Conservation (phyloP, 208 protist species). For the Leptomonas pyrrhocoris region DNA sequence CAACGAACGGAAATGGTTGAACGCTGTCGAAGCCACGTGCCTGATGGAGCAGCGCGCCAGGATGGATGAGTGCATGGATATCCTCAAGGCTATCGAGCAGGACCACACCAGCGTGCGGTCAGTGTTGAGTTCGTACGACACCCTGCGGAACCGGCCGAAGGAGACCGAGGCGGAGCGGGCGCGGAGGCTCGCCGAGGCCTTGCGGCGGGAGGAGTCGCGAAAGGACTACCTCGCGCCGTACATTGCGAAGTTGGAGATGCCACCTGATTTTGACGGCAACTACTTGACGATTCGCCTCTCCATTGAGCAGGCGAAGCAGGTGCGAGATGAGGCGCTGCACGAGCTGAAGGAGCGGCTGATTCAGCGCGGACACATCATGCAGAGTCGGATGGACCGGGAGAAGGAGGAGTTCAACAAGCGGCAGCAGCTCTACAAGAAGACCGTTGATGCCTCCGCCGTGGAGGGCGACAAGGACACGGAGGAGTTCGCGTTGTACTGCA, state of each 20-base stretch:
- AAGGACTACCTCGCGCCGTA: conserved; percentile 92
- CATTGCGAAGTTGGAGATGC: conserved; percentile 83
- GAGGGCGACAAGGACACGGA: conserved; percentile 78
- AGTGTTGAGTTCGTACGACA: conserved; percentile 83
- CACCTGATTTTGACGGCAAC: conserved; percentile 70
- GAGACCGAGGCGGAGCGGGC: conserved; percentile 84
- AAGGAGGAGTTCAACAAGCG: conserved; percentile 84
- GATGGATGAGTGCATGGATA: conserved; percentile 62
- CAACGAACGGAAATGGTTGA: conserved; percentile 86
- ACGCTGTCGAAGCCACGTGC: conserved; percentile 59
- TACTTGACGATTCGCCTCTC: conserved; percentile 73
- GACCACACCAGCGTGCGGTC: conserved; percentile 46
- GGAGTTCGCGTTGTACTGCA: conserved; percentile 86
- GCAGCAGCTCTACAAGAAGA: conserved; percentile 81
- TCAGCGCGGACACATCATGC: conserved; percentile 91
- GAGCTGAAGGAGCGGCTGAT: conserved; percentile 92
- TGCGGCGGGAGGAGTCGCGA: conserved; percentile 72
- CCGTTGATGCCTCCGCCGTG: conserved; percentile 56
- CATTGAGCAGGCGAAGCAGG: conserved; percentile 77
- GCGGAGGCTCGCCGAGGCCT: conserved; percentile 67
- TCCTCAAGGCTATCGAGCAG: conserved; percentile 53
- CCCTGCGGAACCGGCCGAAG: conserved; percentile 84
- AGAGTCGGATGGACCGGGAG: conserved; percentile 86
- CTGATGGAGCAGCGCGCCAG: conserved; percentile 58
- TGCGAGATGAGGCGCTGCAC: conserved; percentile 81